Evolutionary conservation across 108 stramenopile species (phyloP).

Genomic region (Cyclostephanos invisitatus): DNA sequence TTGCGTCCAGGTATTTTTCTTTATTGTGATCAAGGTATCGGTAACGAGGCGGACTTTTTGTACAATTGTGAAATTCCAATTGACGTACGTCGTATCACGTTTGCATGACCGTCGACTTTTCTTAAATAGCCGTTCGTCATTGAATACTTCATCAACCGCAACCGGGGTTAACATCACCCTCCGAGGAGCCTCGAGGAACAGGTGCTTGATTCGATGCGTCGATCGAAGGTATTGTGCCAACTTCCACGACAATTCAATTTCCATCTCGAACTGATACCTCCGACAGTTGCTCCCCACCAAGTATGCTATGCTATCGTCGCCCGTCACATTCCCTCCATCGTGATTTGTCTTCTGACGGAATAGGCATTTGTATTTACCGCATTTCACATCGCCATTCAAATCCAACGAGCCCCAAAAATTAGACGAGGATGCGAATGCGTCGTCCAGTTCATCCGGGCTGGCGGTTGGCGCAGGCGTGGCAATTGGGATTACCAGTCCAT

Average conservation of each 20-base stretch:
- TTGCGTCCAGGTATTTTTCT: background rate
- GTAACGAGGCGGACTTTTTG: background rate
- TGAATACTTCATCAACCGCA: background rate
- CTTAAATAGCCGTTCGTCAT: background rate
- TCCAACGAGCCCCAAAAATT: no score
- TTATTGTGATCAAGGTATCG: background rate
- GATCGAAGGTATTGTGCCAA: background rate
- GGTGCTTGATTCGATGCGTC: background rate
- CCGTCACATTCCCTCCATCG: background rate
- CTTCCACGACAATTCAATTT: conserved; percentile 1
- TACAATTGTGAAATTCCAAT: background rate
- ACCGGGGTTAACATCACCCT: background rate
- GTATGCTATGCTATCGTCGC: background rate
- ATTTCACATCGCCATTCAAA: background rate
- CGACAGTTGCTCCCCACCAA: background rate
- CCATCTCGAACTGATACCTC: background rate
- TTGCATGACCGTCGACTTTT: background rate
- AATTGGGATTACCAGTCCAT: no score
- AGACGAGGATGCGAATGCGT: no score
- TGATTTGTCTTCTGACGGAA: background rate
- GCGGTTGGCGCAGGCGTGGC: no score
- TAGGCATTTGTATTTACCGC: background rate
- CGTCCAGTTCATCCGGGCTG: no score
- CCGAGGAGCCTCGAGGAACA: background rate
- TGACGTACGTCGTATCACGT: background rate